phyloP scores from a whole-genome alignment of 2,329 filamentous ascomycete species.

The Raffaelea arxii region DNA sequence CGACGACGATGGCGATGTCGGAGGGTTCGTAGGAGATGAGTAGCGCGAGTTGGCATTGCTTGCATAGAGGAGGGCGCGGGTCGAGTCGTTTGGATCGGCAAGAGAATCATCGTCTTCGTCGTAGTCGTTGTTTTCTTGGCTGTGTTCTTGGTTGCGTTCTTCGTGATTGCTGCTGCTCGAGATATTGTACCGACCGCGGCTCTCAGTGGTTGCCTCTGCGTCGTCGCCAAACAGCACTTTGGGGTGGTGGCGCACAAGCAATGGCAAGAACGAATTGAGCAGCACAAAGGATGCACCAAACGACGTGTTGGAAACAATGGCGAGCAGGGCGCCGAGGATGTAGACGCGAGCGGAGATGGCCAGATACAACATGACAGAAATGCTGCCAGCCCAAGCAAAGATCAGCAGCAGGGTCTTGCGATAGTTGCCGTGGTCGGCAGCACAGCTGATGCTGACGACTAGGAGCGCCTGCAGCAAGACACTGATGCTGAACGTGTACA shows the following conservation, averaged over 20 bases:
- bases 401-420: slow-evolving; percentile 76
- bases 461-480: slow-evolving; percentile 81
- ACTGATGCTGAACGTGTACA: slow-evolving; percentile 95
- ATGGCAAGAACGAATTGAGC: slow-evolving; percentile 85
- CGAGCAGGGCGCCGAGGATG: slow-evolving; percentile 69
- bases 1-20: neutral
- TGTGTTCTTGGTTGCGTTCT: slow-evolving; percentile 12
- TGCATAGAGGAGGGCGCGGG: slow-evolving; percentile 33
- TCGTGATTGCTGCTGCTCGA: neutral
- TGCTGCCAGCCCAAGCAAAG: slow-evolving; percentile 77
- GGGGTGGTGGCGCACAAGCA: slow-evolving; percentile 82
- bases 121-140: slow-evolving; percentile 16
- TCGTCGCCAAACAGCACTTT: slow-evolving; percentile 19
- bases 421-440: slow-evolving; percentile 87
- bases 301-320: slow-evolving; percentile 85
- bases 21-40: neutral
- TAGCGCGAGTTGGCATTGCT: slow-evolving; percentile 9
- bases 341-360: slow-evolving; percentile 67
- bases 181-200: neutral
- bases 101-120: slow-evolving; percentile 19
- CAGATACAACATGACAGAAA: slow-evolving; percentile 82
- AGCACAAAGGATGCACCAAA: slow-evolving; percentile 94
- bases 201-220: neutral
- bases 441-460: slow-evolving; percentile 92
- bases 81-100: slow-evolving; percentile 29